These are phyloP conservation scores for Hansenula sp. DNA, from an alignment of 1,139 yeast genomes.

Conservation along the genomic window DNA sequence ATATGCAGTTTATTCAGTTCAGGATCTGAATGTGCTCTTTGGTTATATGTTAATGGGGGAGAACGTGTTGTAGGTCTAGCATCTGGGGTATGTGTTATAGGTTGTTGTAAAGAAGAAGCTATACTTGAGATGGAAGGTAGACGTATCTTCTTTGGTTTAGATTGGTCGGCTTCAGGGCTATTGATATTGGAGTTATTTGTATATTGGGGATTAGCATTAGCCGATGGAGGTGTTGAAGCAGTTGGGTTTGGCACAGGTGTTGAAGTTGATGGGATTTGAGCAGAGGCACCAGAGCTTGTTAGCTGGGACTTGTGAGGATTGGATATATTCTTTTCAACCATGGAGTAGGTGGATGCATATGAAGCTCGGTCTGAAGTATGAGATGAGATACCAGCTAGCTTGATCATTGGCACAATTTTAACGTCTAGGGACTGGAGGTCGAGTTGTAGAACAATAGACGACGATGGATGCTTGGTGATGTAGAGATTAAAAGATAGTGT, in stretches of 20 bases:
- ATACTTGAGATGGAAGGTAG: constrained; percentile 14
- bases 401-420: not conserved
- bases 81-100: not conserved
- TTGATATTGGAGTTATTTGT: no score
- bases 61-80: not conserved
- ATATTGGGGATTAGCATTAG: no score
- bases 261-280: no score
- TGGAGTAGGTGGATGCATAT: constrained; percentile 1
- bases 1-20: constrained; percentile 6
- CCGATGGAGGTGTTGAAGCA: no score
- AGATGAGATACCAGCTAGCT: not conserved
- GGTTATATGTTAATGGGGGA: not conserved
- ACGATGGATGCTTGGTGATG: no score
- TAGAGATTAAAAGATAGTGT: no score
- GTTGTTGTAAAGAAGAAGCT: constrained; percentile 5
- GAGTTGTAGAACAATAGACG: no score
- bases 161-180: not conserved
- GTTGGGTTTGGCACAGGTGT: no score
- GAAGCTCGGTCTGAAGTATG: constrained; percentile 1
- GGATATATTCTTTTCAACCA: not conserved
- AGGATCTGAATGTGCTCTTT: constrained; percentile 3
- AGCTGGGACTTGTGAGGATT: not conserved
- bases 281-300: not conserved
- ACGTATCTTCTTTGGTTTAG: constrained; percentile 7
- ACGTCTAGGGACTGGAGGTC: no score